Percentiles rank a stretch among this genome's conserved stretches.
Conservation (phyloP, 352 stramenopile species). For the Phytophthora lateralis region DNA sequence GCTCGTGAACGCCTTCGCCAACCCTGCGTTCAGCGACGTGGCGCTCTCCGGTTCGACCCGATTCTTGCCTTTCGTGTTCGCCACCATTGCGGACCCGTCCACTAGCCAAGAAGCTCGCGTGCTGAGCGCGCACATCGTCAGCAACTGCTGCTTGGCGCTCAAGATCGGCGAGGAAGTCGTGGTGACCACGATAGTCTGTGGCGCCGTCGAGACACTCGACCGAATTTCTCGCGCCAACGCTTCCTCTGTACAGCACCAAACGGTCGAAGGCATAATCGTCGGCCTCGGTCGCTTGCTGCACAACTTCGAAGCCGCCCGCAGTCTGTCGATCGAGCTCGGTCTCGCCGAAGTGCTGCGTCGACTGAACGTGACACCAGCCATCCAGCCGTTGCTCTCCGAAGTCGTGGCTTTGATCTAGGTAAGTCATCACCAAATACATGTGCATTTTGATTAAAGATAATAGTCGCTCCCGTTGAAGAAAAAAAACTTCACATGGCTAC, state of each 20-base stretch:
- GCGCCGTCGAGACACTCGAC: constrained; percentile 71
- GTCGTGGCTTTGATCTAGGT: constrained; percentile 65
- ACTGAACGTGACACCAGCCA: constrained; percentile 46
- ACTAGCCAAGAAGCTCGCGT: constrained; percentile 49
- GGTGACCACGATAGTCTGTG: constrained; percentile 74
- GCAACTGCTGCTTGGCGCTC: constrained; percentile 76
- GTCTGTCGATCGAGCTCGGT: constrained; percentile 63
- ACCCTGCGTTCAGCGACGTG: constrained; percentile 54
- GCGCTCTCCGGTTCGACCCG: constrained; percentile 47
- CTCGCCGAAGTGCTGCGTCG: constrained; percentile 68
- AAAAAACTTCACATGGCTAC: too few relatives aligned
- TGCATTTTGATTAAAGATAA: too few relatives aligned
- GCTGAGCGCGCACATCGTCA: constrained; percentile 63
- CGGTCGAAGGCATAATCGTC: constrained; percentile 66
- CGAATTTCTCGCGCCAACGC: constrained; percentile 46
- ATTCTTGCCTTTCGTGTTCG: constrained; percentile 77
- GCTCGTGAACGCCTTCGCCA: constrained; percentile 71
- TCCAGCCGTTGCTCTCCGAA: constrained; percentile 66
- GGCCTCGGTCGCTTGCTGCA: constrained; percentile 67
- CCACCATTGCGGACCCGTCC: constrained; percentile 46
- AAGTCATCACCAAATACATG: not conserved
- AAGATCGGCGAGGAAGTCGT: constrained; percentile 71
- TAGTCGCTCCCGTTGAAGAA: too few relatives aligned
- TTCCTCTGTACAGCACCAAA: constrained; percentile 42
- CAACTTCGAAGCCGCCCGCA: constrained; percentile 65